Evolutionary conservation across 495 filamentous ascomycete species (phyloP), one percentile per base, ranked within the genome.

Genomic region (Chaetomidium leptoderma): DNA sequence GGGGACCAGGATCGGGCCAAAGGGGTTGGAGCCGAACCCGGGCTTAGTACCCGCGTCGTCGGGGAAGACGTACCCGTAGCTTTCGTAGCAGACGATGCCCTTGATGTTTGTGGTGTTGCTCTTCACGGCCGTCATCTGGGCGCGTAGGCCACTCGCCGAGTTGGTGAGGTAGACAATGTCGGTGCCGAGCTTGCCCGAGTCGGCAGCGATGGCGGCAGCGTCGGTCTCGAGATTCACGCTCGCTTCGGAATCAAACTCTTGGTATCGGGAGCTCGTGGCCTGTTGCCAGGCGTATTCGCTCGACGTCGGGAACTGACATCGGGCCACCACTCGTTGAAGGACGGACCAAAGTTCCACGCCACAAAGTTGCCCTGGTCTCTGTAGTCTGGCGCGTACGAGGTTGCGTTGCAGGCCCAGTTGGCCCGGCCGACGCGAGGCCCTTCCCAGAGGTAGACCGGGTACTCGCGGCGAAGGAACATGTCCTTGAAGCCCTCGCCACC

Each of bases 401-500:
- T 70, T 4, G 61, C 44, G 26, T 69, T 65, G 61, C 76, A 79
- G n/a, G 59, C 66, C 72, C 71, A 79, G 53, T 77, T 77, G 0
- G 76, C 75, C 4, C 75, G 68, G 11, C 76, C 75, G 8, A 79
- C 68, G 2, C 73, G 70, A 0, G 76, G 75, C 1, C 70, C 75
- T 14, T 79, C 76, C 74, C 73, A 79, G 11, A 78, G 70, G 56
- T 73, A 77, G 30, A 79, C 75, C 19, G 75, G 75, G 47, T 79
- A 79, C 61, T 73, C 62, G 14, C 70, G 70, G n/a, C 74, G 70
- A 17, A 79, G 61, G 53, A 76, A 78, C 69, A 69, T 74, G 65
- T 79, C 77, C 62, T 78, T 78, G 67, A 71, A 79, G 47, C 77
- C 75, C 30, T 72, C 69, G 42, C 75, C 75, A 37, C 74, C 77